These are phyloP conservation scores for Thraustochytrium striatum DNA, from an alignment of 352 stramenopile species.

Conservation along the genomic window DNA sequence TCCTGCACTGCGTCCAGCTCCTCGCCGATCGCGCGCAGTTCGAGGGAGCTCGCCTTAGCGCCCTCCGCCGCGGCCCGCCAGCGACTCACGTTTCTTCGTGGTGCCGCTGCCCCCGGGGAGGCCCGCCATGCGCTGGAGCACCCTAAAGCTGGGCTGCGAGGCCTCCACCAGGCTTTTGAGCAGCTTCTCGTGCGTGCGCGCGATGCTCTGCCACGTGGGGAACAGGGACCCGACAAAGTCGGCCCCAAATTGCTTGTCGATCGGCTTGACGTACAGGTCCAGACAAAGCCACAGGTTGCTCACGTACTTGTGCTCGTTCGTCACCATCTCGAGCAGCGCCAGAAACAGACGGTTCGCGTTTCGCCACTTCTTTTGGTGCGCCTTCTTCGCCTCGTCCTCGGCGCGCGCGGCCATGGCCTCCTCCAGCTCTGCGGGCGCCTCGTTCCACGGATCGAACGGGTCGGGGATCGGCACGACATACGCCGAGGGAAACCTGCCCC, in stretches of 20 bases:
- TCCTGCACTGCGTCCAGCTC: slow-evolving; percentile 4
- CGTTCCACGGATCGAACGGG: slow-evolving; percentile 26
- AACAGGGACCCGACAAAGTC: slow-evolving; percentile 31
- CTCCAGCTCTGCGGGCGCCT: slow-evolving; percentile 20
- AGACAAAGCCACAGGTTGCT: background rate
- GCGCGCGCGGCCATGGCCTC: background rate
- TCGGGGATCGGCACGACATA: slow-evolving; percentile 15
- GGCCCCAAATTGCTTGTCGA: background rate
- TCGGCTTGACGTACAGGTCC: slow-evolving; percentile 22
- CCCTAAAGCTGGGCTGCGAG: background rate
- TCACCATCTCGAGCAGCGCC: slow-evolving; percentile 27
- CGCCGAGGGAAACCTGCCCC: slow-evolving; percentile 14
- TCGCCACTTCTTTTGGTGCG: slow-evolving; percentile 23
- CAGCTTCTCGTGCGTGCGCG: slow-evolving; percentile 6
- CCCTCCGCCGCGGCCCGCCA: background rate
- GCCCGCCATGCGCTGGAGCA: background rate
- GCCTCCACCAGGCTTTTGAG: background rate
- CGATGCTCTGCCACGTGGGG: slow-evolving; percentile 27
- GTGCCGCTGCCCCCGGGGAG: background rate
- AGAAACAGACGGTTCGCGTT: slow-evolving; percentile 39
- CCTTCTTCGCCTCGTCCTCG: background rate
- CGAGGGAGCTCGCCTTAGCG: background rate
- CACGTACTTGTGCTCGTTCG: slow-evolving; percentile 42
- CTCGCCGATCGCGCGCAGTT: slow-evolving; percentile 6
- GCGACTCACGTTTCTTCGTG: background rate